A percentile compares a stretch with the other conserved stretches of the same genome.
Evolutionary conservation across 257 asterid genomes (phyloP).

Genomic region (Nicotiana benthamiana): DNA sequence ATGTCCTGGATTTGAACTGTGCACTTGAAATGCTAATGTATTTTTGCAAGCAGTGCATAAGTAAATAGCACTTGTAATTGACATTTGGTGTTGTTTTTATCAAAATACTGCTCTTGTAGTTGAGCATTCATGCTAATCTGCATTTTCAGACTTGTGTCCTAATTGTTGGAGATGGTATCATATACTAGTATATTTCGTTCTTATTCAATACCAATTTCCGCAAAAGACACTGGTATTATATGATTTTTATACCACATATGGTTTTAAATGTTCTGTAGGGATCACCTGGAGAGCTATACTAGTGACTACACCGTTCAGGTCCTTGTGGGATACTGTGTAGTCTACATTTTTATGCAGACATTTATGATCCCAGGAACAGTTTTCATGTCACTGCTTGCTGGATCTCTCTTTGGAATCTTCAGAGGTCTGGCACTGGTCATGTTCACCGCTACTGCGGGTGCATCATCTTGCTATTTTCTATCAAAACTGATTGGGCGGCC

Average conservation of each 20-base stretch:
- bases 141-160: neutral
- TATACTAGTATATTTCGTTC: neutral
- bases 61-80: neutral
- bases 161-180: neutral
- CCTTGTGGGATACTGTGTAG: slow-evolving; percentile 79
- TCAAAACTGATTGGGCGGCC: slow-evolving; percentile 93
- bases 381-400: slow-evolving; percentile 93
- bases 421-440: slow-evolving; percentile 90
- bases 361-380: slow-evolving; percentile 98
- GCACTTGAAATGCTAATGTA: neutral
- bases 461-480: slow-evolving; percentile 85
- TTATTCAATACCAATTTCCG: neutral
- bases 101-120: neutral
- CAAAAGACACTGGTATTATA: neutral
- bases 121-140: neutral
- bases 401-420: slow-evolving; percentile 79
- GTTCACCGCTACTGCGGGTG: slow-evolving; percentile 89
- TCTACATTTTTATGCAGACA: slow-evolving; percentile 96
- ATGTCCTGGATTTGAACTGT: neutral
- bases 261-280: slow-evolving; percentile 32
- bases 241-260: neutral
- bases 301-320: slow-evolving; percentile 90
- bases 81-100: neutral
- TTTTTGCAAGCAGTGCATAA: neutral
- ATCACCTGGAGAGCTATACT: slow-evolving; percentile 83